Conservation (phyloP, 257 asterid species). For the Cinchona pubescens region DNA sequence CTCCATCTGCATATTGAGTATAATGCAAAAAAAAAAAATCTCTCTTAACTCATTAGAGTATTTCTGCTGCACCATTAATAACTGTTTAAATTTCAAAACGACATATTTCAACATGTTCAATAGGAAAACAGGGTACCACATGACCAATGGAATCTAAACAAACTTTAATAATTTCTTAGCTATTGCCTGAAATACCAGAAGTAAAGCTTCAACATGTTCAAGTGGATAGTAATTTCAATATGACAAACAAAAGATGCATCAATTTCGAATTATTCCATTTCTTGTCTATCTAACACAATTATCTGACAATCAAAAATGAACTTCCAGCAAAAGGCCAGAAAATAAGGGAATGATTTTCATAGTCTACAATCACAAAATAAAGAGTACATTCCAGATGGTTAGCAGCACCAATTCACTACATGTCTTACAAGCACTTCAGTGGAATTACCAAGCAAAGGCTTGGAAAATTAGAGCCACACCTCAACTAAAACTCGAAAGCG, state of each 20-base stretch:
- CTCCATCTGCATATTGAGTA: not conserved
- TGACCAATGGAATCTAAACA: too few species aligned
- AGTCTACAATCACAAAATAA: not conserved
- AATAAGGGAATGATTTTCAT: not conserved
- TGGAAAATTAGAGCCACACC: conserved; percentile 35
- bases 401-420: not conserved
- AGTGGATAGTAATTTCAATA: too few species aligned
- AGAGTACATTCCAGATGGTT: not conserved
- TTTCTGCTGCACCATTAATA: not conserved
- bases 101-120: too few species aligned
- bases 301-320: not conserved
- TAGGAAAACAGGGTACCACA: too few species aligned
- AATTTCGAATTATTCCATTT: not conserved
- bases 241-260: not conserved
- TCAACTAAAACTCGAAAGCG: conserved; percentile 79
- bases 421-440: not conserved
- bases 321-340: not conserved
- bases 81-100: not conserved
- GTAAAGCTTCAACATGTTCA: not conserved
- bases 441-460: not conserved
- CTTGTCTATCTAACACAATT: not conserved
- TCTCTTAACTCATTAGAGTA: too few species aligned
- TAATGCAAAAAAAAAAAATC: not conserved
- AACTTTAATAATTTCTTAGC: too few species aligned
- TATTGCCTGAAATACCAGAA: not conserved